Evolutionary conservation across 441 rosid species (phyloP).

Genomic region (Pelargonium fulgidum): DNA sequence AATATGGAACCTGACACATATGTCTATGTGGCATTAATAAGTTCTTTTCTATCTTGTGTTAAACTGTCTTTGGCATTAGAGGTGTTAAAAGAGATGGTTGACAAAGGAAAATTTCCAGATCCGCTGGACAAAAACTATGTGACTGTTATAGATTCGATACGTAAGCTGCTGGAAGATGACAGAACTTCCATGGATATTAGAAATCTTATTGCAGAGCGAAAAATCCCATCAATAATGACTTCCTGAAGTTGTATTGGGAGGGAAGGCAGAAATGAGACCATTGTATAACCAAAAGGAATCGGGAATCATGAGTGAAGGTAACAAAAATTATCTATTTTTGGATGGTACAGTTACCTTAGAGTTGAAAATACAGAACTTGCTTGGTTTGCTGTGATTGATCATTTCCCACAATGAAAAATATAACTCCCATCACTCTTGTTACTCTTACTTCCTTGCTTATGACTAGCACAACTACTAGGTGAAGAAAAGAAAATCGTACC

Average conservation of each 20-base stretch:
- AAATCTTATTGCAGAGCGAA: conserved; percentile 42
- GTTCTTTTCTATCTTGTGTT: conserved; percentile 38
- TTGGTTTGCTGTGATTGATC: not conserved
- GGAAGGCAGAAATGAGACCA: conserved; percentile 18
- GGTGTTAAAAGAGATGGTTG: conserved; percentile 55
- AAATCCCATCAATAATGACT: conserved; percentile 26
- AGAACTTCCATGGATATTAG: conserved; percentile 43
- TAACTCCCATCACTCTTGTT: not conserved
- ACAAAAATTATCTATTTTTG: not conserved
- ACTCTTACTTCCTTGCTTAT: not conserved
- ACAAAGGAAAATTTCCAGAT: conserved; percentile 43
- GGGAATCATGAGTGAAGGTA: not conserved
- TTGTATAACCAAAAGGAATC: conserved; percentile 13
- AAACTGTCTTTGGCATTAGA: conserved; percentile 45
- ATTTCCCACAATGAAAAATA: not conserved
- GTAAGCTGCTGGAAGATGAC: conserved; percentile 45
- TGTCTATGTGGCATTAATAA: conserved; percentile 44
- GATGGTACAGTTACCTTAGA: not conserved
- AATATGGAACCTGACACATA: conserved; percentile 60
- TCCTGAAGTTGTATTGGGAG: conserved; percentile 17
- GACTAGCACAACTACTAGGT: not conserved
- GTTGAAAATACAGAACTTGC: not conserved
- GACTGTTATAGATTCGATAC: conserved; percentile 40
- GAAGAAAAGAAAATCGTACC: not conserved
- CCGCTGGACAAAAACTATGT: conserved; percentile 41